phyloP scores from a whole-genome alignment of 78 protist species.

The Ministeria vibrans region DNA sequence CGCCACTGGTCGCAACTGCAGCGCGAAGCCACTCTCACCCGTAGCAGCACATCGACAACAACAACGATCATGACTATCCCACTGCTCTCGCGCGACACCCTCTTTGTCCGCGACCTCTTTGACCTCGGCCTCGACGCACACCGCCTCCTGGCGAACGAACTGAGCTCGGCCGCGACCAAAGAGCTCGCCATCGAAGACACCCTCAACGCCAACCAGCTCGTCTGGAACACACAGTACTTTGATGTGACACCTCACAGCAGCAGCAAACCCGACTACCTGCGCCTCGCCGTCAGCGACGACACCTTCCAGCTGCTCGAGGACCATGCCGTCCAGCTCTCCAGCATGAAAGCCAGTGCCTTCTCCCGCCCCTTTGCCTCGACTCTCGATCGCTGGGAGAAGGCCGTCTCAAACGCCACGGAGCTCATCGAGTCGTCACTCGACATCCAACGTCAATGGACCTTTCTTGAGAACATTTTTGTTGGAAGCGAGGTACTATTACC shows the following conservation, averaged over 20 bases:
- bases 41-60: too few species aligned
- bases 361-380: slow-evolving; percentile 36
- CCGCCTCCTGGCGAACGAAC: slow-evolving; percentile 28
- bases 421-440: slow-evolving; percentile 49
- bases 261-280: slow-evolving; percentile 10
- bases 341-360: slow-evolving; percentile 67
- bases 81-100: too few species aligned
- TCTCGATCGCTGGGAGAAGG: slow-evolving; percentile 73
- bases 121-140: slow-evolving; percentile 62
- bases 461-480: slow-evolving; percentile 75
- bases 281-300: slow-evolving; percentile 30
- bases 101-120: too few species aligned
- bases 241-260: slow-evolving; percentile 19
- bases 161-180: slow-evolving; percentile 52
- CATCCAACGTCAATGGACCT: slow-evolving; percentile 71
- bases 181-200: slow-evolving; percentile 54
- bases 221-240: slow-evolving; percentile 27
- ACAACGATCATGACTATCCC: too few species aligned
- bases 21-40: slow-evolving; percentile 31
- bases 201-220: slow-evolving; percentile 13
- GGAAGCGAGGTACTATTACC: too few species aligned
- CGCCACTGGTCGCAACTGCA: slow-evolving; percentile 70
- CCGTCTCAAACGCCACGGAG: slow-evolving; percentile 54
- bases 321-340: slow-evolving; percentile 32
- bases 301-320: slow-evolving; percentile 54